Evolutionary conservation across 305 asterid genomes (phyloP).

Genomic region (Solanum hybrid): DNA sequence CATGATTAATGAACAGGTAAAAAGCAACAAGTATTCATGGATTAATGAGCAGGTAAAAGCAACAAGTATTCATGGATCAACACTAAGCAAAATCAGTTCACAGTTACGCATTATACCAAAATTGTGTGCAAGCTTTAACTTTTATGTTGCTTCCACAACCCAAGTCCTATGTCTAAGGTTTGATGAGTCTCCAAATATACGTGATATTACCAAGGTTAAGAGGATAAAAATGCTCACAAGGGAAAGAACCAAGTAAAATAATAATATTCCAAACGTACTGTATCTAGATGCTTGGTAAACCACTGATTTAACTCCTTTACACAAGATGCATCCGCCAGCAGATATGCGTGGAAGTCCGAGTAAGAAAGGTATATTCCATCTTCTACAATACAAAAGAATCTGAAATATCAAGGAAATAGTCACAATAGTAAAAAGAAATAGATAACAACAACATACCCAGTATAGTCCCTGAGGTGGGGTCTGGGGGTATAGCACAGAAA

Average conservation of each 20-base stretch:
- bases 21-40: background rate
- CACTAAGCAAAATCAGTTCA: background rate
- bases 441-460: background rate
- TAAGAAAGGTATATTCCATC: conserved; percentile 83
- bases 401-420: background rate
- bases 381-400: conserved; percentile 37
- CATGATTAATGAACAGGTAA: no score
- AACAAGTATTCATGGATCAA: background rate
- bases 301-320: conserved; percentile 88
- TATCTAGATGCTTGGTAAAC: conserved; percentile 81
- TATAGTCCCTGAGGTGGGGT: background rate
- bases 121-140: background rate
- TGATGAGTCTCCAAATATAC: background rate
- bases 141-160: background rate
- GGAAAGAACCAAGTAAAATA: background rate
- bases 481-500: background rate
- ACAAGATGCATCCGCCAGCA: conserved; percentile 74
- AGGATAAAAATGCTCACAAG: background rate
- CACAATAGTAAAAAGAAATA: conserved; percentile 1
- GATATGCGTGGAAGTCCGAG: conserved; percentile 75
- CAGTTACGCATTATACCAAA: background rate
- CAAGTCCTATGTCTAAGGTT: background rate
- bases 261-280: conserved; percentile 37
- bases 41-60: background rate
- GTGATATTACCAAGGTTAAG: background rate